phyloP scores from a whole-genome alignment of 768 basidiomycete genomes.

The Rhodosporidiobolus odoratus region DNA sequence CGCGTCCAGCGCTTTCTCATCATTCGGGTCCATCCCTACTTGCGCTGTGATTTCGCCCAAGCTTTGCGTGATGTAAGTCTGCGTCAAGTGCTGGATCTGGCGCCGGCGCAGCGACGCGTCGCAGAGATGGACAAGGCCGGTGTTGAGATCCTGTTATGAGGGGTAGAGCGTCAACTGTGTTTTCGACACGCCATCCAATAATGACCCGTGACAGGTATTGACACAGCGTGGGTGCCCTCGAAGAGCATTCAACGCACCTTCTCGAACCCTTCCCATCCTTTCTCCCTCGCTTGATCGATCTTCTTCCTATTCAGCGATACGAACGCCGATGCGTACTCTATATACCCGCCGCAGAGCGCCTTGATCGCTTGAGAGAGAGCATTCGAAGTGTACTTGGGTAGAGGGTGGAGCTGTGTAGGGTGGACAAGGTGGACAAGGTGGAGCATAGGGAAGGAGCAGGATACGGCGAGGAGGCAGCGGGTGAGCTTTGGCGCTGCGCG shows the following conservation, averaged over 20 bases:
- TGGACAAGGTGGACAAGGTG: not conserved
- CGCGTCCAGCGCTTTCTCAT: slow-evolving; percentile 43
- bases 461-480: too few relatives aligned
- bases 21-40: slow-evolving; percentile 44
- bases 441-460: not conserved
- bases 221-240: not conserved
- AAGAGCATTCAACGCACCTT: slow-evolving; percentile 49
- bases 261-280: slow-evolving; percentile 56
- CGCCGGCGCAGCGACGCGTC: slow-evolving; percentile 68
- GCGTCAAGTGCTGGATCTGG: slow-evolving; percentile 70
- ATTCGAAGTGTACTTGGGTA: slow-evolving; percentile 70
- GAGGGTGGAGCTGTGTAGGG: slow-evolving; percentile 42
- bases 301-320: slow-evolving; percentile 42
- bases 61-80: slow-evolving; percentile 73
- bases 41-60: slow-evolving; percentile 63
- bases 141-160: slow-evolving; percentile 59
- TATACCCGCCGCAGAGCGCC: slow-evolving; percentile 56
- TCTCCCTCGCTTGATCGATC: slow-evolving; percentile 54
- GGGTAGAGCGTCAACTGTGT: not conserved
- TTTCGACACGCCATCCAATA: not conserved
- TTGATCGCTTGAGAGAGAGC: slow-evolving; percentile 61
- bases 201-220: too few relatives aligned
- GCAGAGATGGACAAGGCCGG: slow-evolving; percentile 64
- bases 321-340: slow-evolving; percentile 60
- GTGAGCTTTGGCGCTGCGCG: too few relatives aligned